Conservation (phyloP, 768 basidiomycete species). For the Sporobolomyces phaffii region DNA sequence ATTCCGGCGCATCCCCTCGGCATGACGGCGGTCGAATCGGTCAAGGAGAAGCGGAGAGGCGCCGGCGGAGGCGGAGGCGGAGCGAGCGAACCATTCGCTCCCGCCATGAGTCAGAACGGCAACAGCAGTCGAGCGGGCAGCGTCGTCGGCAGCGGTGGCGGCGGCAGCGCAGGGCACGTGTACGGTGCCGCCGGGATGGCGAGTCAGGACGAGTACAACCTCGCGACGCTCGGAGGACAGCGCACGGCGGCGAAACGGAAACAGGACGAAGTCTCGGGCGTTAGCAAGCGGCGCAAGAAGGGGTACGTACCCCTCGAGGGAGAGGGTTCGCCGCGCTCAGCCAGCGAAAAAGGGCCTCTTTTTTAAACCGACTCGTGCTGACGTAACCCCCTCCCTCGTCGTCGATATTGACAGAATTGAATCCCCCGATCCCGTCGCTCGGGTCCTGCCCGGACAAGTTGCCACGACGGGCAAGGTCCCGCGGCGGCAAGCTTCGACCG, state of each 20-base stretch:
- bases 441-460: conserved; percentile 5
- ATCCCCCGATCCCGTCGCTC: conserved; percentile 27
- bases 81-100: not conserved
- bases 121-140: conserved; percentile 14
- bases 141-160: not conserved
- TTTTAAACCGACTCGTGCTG: too few species aligned
- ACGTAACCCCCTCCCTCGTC: too few species aligned
- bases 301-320: conserved; percentile 28
- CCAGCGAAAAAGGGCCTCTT: too few species aligned
- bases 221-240: conserved; percentile 4
- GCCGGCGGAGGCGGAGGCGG: too few species aligned
- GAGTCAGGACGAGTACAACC: conserved; percentile 20
- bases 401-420: conserved; percentile 4
- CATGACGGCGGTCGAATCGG: conserved; percentile 13
- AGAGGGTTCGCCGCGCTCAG: too few species aligned
- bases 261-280: conserved; percentile 10
- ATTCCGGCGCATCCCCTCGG: conserved; percentile 13
- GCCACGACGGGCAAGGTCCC: conserved; percentile 6
- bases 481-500: conserved; percentile 13
- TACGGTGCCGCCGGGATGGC: conserved; percentile 18
- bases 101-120: conserved; percentile 1
- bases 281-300: conserved; percentile 34
- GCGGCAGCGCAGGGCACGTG: conserved; percentile 1
- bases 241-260: conserved; percentile 25
- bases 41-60: conserved; percentile 23